A percentile compares a stretch with the other conserved stretches of the same genome.
Evolutionary conservation across 169 alveolate genomes (phyloP).

Genomic region (Condylostoma magnum): DNA sequence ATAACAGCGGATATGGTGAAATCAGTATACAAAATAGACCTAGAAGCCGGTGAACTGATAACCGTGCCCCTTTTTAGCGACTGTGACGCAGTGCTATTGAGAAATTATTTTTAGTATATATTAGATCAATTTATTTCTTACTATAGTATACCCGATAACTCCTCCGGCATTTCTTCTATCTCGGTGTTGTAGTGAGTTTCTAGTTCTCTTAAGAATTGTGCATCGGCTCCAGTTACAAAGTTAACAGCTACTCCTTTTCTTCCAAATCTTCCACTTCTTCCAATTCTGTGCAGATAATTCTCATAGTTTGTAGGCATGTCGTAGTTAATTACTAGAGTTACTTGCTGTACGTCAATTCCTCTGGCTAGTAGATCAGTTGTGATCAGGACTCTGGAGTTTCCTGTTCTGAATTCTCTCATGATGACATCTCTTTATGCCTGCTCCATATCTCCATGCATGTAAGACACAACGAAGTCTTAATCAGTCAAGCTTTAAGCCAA

Average conservation of each 20-base stretch:
- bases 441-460: conserved; percentile 98
- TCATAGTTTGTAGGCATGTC: conserved; percentile 97
- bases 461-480: conserved; percentile 94
- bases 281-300: conserved; percentile 98
- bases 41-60: no score
- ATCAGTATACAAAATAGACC: no score
- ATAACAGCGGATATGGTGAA: no score
- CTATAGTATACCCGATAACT: conserved; percentile 9
- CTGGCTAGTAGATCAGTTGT: conserved; percentile 99
- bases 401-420: conserved; percentile 97
- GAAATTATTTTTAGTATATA: no score
- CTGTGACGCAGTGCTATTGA: no score
- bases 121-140: no score
- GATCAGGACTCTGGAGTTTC: conserved; percentile 97
- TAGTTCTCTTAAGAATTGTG: conserved; percentile 92
- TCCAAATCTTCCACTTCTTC: conserved; percentile 99
- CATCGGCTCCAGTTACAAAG: conserved; percentile 95
- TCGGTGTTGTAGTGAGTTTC: conserved; percentile 98
- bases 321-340: conserved; percentile 97
- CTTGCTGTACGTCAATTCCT: conserved; percentile 99
- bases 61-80: no score
- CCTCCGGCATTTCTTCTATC: conserved; percentile 97
- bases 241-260: conserved; percentile 99
- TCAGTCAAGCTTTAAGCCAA: conserved; percentile 93
- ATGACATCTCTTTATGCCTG: conserved; percentile 96